These are phyloP conservation scores for Knufia fluminis DNA, from an alignment of 2,329 filamentous ascomycete species.

Conservation along the genomic window DNA sequence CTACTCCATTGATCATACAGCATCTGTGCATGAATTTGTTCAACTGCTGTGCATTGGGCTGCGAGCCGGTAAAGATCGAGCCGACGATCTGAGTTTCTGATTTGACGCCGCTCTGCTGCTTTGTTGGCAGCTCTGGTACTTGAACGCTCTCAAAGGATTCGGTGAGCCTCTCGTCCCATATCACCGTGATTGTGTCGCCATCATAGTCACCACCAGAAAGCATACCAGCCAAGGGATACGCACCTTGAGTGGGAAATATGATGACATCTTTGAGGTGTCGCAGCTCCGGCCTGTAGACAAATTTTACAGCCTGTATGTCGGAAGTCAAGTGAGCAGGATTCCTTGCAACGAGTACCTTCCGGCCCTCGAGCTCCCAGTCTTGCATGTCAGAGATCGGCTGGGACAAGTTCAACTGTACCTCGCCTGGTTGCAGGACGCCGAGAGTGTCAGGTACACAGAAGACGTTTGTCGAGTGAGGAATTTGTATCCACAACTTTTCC, in stretches of 20 bases:
- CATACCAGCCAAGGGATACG: slow-evolving; percentile 47
- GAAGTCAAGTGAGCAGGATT: slow-evolving; percentile 49
- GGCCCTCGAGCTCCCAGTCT: slow-evolving; percentile 37
- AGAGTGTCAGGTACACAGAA: slow-evolving; percentile 50
- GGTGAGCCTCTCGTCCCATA: slow-evolving; percentile 49
- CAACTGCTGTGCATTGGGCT: slow-evolving; percentile 15
- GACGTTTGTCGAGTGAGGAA: slow-evolving; percentile 44
- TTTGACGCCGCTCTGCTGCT: slow-evolving; percentile 40
- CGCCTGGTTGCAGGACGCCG: slow-evolving; percentile 42
- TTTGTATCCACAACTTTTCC: slow-evolving; percentile 39
- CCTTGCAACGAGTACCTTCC: slow-evolving; percentile 47
- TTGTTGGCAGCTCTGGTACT: slow-evolving; percentile 28
- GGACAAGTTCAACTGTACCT: slow-evolving; percentile 49
- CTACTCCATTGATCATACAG: slow-evolving; percentile 40
- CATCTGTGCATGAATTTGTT: slow-evolving; percentile 34
- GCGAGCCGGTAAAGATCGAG: slow-evolving; percentile 10
- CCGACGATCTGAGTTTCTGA: slow-evolving; percentile 29
- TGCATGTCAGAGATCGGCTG: slow-evolving; percentile 28
- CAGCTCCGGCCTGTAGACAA: slow-evolving; percentile 43
- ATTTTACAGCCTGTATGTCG: slow-evolving; percentile 48
- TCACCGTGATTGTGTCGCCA: slow-evolving; percentile 52
- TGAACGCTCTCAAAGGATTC: slow-evolving; percentile 45
- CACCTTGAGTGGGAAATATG: slow-evolving; percentile 46
- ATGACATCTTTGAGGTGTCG: slow-evolving; percentile 49
- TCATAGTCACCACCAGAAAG: slow-evolving; percentile 59